Conservation (phyloP, 2,329 filamentous ascomycete genomes). For the Tricladium varicosporioides region DNA sequence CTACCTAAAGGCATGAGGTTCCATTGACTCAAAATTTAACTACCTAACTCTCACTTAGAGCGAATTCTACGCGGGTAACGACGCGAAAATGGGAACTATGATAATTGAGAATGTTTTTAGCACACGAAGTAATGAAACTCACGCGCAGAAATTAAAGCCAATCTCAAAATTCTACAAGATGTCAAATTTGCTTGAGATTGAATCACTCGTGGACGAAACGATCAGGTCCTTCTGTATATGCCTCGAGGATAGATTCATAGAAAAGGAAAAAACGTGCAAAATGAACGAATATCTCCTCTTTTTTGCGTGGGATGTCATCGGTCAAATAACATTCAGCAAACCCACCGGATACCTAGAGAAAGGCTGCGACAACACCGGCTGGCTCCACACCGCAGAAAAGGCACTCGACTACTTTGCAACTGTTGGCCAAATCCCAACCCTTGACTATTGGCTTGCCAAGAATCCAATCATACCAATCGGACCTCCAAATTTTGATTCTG, state of each 20-base stretch:
- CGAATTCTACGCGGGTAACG: conserved; percentile 26
- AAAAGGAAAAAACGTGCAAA: conserved; percentile 31
- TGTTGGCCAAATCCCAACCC: conserved; percentile 26
- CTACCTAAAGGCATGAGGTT: conserved; percentile 21
- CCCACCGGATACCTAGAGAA: conserved; percentile 40
- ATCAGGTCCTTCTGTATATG: conserved; percentile 34
- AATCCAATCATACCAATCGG: conserved; percentile 21
- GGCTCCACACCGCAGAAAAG: conserved; percentile 30
- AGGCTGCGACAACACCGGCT: conserved; percentile 34
- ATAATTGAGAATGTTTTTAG: conserved; percentile 25
- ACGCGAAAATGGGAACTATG: conserved; percentile 16
- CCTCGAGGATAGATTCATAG: conserved; percentile 36
- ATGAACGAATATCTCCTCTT: conserved; percentile 42
- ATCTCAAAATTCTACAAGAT: conserved; percentile 32
- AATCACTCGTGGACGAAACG: conserved; percentile 33
- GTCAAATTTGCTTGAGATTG: conserved; percentile 17
- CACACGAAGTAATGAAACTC: conserved; percentile 19
- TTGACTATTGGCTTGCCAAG: conserved; percentile 22
- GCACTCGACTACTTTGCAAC: conserved; percentile 35
- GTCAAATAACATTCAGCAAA: conserved; percentile 39
- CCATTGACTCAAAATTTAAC: not conserved
- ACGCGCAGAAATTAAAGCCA: conserved; percentile 18
- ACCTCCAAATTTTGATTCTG: conserved; percentile 13
- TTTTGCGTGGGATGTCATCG: conserved; percentile 41
- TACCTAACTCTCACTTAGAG: conserved; percentile 9